phyloP scores from a whole-genome alignment of 2,329 filamentous ascomycete species.

The Colletotrichum sp. region DNA sequence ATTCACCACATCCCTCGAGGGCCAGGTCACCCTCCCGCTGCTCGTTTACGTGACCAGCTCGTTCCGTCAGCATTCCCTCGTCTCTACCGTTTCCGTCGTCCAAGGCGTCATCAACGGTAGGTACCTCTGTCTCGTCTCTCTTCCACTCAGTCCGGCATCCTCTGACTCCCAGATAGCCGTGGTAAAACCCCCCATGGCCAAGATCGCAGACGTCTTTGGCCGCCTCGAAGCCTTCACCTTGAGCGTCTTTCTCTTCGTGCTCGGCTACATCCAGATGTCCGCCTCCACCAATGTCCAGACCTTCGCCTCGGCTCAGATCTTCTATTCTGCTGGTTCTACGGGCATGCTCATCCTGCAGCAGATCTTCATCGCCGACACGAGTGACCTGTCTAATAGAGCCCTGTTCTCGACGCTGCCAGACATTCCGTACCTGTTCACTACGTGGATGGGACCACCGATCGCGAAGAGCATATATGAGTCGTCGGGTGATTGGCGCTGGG shows the following conservation, averaged over 20 bases:
- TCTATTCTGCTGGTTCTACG: conserved; percentile 65
- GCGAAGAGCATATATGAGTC: conserved; percentile 44
- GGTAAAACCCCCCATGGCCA: conserved; percentile 47
- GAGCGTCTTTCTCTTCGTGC: conserved; percentile 56
- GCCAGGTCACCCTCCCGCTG: background rate
- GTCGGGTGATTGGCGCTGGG: conserved; percentile 69
- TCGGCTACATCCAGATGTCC: conserved; percentile 65
- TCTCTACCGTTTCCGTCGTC: background rate
- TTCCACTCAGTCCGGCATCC: background rate
- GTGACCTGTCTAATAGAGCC: background rate
- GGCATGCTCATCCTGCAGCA: conserved; percentile 66
- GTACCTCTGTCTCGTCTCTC: background rate
- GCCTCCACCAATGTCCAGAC: conserved; percentile 58
- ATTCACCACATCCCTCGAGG: background rate
- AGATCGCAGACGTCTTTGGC: conserved; percentile 67
- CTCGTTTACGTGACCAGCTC: background rate
- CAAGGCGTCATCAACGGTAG: background rate
- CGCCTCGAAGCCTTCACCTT: conserved; percentile 64
- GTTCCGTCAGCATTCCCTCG: background rate
- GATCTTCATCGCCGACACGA: conserved; percentile 70
- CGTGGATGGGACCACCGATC: background rate
- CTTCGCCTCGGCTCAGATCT: conserved; percentile 61
- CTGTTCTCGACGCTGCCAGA: background rate
- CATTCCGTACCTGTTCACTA: background rate
- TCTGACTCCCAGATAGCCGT: background rate